These are phyloP conservation scores for Pachysolen tannophilus DNA, from an alignment of 805 yeast species.

Conservation along the genomic window DNA sequence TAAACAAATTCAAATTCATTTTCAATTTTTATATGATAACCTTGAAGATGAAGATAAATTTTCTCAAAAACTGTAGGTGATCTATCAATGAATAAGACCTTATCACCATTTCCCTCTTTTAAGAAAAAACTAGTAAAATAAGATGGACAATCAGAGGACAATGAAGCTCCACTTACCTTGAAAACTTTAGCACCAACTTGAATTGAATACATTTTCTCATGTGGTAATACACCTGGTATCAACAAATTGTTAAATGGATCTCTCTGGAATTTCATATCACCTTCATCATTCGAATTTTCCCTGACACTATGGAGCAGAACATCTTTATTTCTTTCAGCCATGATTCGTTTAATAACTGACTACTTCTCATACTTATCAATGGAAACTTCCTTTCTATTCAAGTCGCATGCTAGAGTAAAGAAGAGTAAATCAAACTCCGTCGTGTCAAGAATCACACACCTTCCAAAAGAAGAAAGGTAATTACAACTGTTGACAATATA, in stretches of 20 bases:
- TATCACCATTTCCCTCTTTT: slow-evolving; percentile 26
- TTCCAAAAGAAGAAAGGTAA: no score
- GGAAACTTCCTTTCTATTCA: no score
- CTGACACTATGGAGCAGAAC: no score
- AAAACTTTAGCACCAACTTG: slow-evolving; percentile 62
- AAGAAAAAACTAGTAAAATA: slow-evolving; percentile 72
- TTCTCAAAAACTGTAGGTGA: slow-evolving; percentile 60
- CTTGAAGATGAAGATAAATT: slow-evolving; percentile 70
- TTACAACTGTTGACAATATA: no score
- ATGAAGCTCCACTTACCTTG: slow-evolving; percentile 72
- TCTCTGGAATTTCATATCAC: not conserved
- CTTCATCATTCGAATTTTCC: no score
- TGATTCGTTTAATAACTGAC: no score
- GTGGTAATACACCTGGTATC: slow-evolving; percentile 56
- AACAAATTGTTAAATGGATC: no score
- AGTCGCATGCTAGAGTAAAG: no score
- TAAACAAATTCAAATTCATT: slow-evolving; percentile 55
- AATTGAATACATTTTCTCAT: slow-evolving; percentile 58
- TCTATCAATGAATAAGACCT: slow-evolving; percentile 60
- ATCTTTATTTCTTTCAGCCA: no score
- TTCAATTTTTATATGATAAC: slow-evolving; percentile 59
- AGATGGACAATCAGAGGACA: slow-evolving; percentile 82
- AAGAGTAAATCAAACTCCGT: no score
- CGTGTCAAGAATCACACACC: no score
- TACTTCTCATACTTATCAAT: no score